Base-by-base conservation (phyloP, 306 rosid genomes). In the Citrullus colocynthis region DNA sequence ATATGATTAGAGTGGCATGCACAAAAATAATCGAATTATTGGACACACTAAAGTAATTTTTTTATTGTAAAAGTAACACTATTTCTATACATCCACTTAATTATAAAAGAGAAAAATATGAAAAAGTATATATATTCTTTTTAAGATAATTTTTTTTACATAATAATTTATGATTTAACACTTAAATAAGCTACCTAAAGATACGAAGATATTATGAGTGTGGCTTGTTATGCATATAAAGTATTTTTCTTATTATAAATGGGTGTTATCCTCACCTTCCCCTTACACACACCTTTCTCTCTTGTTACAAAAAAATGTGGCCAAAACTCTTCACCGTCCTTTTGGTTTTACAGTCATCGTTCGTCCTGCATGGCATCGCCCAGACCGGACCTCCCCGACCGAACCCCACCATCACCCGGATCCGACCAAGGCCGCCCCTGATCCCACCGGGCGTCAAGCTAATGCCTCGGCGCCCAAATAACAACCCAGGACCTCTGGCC, bases 401-500 rank as follows among this genome's bases (percentile, higher is more conserved):
- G 0, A 16, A 30, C 16, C 80, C 87, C 12, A 78, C 76, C n/a
- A 59, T 80, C 65, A 9, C 6, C 0, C 75, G 78, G 3, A 16
- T 67, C 21, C 84, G 78, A 0, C 85, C 87, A 8, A 78, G 87
- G 11, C 81, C 82, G 10, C 74, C 87, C 3, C 51, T 84, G 21
- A 81, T 81, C 71, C 85, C 83, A 36, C 85, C 81, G 2, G 51
- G 63, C 2, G 60, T 78, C 6, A 59, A 69, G 1, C 82, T 84
- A 21, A 75, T 75, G 85, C 87, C 87, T 0, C 81, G 72, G 16
- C 87, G 78, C n/a, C 87, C 84, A 15, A 3, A 44, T 0, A 78
- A 69, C 63, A 81, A 84, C 73, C 85, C 87, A 3, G 87, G 87
- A 11, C 84, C 81, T 24, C 76, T 84, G n/a, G 64, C 87, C 75